Percentiles rank a stretch among this genome's conserved stretches.
Conservation (phyloP, 2,329 filamentous ascomycete genomes). For the Neofusicoccum sp. region DNA sequence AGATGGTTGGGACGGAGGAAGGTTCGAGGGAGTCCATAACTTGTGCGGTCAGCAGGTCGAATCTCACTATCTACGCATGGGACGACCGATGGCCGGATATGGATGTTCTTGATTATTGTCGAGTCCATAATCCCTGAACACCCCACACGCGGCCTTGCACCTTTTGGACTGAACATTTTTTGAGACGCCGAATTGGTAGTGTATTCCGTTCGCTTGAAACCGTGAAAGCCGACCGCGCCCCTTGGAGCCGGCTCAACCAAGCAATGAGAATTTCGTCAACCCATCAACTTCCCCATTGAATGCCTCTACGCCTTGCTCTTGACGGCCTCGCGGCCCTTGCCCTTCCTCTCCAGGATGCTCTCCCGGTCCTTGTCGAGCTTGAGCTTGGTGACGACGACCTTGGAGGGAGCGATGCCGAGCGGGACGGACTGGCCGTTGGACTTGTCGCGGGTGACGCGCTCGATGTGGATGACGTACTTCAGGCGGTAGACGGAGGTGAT, state of each 20-base stretch:
- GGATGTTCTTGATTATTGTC: slow-evolving; percentile 27
- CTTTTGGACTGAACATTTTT: slow-evolving; percentile 29
- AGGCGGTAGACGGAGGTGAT: slow-evolving; percentile 79
- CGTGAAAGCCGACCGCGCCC: slow-evolving; percentile 37
- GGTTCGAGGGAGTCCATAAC: neutral
- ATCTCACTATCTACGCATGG: neutral
- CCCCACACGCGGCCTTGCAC: slow-evolving; percentile 40
- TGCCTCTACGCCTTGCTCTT: slow-evolving; percentile 58
- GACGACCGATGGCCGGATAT: neutral
- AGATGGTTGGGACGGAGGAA: too few relatives aligned
- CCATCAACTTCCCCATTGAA: slow-evolving; percentile 33
- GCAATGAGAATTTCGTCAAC: slow-evolving; percentile 44
- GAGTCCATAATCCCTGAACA: slow-evolving; percentile 37
- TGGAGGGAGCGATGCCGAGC: slow-evolving; percentile 91
- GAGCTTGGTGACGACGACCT: slow-evolving; percentile 98
- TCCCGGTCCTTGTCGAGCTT: slow-evolving; percentile 96
- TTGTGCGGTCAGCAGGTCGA: neutral
- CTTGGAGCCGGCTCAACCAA: slow-evolving; percentile 31
- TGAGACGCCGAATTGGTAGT: slow-evolving; percentile 36
- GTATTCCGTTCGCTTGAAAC: slow-evolving; percentile 43
- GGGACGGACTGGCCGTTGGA: slow-evolving; percentile 94
- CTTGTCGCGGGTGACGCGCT: slow-evolving; percentile 97
- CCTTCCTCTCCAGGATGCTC: slow-evolving; percentile 83
- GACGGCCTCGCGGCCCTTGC: slow-evolving; percentile 74
- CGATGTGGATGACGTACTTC: slow-evolving; percentile 96